A percentile compares a stretch with the other conserved stretches of the same genome.
Evolutionary conservation across 441 rosid species (phyloP).

Genomic region (Erodium texanum): DNA sequence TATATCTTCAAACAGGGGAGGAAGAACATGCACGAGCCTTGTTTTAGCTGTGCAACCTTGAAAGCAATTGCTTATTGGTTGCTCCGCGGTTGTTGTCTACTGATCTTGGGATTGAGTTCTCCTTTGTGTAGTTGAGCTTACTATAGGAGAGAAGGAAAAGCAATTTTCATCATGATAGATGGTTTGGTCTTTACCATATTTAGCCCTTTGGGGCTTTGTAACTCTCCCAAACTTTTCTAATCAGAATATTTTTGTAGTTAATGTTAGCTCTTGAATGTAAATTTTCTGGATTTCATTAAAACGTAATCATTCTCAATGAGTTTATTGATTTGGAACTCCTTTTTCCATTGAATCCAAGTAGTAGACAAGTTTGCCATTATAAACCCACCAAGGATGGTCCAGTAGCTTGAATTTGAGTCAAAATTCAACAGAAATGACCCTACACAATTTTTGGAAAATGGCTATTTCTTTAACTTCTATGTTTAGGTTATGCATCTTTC

Average conservation of each 20-base stretch:
- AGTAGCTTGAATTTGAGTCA: too few species aligned
- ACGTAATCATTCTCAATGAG: neutral
- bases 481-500: neutral
- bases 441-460: too few species aligned
- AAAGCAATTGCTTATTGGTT: neutral
- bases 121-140: neutral
- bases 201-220: neutral
- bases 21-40: neutral
- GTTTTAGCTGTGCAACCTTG: neutral
- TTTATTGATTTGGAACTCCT: too few species aligned
- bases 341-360: too few species aligned
- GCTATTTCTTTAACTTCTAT: neutral
- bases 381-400: too few species aligned
- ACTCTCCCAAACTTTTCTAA: neutral
- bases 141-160: neutral
- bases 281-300: neutral
- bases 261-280: neutral
- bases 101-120: neutral
- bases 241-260: neutral
- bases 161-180: neutral
- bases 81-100: neutral
- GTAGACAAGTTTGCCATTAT: too few species aligned
- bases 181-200: neutral
- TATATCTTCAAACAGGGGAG: constrained; percentile 10
- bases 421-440: too few species aligned